A percentile compares a stretch with the other conserved stretches of the same genome.
phyloP scores from a whole-genome alignment of 768 basidiomycete species.

The Lentinula edodes region DNA sequence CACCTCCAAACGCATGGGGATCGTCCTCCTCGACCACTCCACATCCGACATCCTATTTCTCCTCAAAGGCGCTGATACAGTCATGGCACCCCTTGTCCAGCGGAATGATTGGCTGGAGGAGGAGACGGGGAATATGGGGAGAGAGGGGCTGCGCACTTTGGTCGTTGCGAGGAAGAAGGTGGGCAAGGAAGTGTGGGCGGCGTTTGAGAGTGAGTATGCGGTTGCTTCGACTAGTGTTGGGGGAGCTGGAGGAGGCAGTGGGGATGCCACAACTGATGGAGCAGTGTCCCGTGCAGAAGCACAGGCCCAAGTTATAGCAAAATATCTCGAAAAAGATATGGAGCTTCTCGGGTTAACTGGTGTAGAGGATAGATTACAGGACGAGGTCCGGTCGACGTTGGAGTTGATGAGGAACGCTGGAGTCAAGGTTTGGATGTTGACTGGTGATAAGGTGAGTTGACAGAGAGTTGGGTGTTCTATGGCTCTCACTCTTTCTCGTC shows the following conservation, averaged over 20 bases:
- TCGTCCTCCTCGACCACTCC: conserved; percentile 78
- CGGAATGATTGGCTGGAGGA: conserved; percentile 99
- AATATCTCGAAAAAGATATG: conserved; percentile 81
- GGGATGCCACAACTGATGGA: conserved; percentile 54
- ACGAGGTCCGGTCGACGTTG: conserved; percentile 82
- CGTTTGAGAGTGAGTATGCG: conserved; percentile 69
- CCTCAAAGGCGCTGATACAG: conserved; percentile 85
- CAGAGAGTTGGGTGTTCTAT: too few species aligned
- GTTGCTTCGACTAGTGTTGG: conserved; percentile 57
- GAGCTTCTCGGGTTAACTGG: conserved; percentile 93
- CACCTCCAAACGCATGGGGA: conserved; percentile 99
- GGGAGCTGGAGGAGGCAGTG: conserved; percentile 39
- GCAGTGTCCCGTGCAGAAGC: conserved; percentile 81
- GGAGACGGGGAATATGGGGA: conserved; percentile 97
- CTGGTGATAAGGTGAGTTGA: conserved; percentile 71
- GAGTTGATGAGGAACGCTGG: conserved; percentile 93
- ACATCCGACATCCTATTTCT: conserved; percentile 82
- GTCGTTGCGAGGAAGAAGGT: conserved; percentile 86
- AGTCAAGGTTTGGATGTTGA: conserved; percentile 99
- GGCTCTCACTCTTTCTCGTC: too few species aligned
- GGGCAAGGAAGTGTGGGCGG: conserved; percentile 58
- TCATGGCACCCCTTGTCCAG: conserved; percentile 93
- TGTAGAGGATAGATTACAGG: conserved; percentile 98
- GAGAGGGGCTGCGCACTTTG: conserved; percentile 91
- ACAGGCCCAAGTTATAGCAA: conserved; percentile 67